Percentiles rank a stretch among this genome's conserved stretches.
These are phyloP conservation scores for Alternaria ethzedia DNA, from an alignment of 2,329 filamentous ascomycete species.

Conservation along the genomic window DNA sequence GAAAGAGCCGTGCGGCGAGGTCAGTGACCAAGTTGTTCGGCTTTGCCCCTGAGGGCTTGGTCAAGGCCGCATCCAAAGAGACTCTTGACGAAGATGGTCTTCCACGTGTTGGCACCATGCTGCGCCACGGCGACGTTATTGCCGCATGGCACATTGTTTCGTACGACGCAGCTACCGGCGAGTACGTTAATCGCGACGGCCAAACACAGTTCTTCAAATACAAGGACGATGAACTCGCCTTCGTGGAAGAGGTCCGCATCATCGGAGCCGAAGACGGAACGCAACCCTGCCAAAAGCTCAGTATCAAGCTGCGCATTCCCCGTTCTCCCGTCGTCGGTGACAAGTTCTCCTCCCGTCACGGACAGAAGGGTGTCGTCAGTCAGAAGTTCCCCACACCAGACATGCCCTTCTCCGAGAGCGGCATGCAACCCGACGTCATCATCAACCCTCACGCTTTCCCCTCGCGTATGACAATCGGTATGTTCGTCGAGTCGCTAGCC, in stretches of 20 bases:
- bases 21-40: slow-evolving; percentile 85
- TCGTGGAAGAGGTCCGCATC: slow-evolving; percentile 89
- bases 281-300: slow-evolving; percentile 85
- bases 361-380: slow-evolving; percentile 95
- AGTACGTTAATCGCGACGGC: slow-evolving; percentile 84
- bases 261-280: slow-evolving; percentile 84
- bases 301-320: slow-evolving; percentile 90
- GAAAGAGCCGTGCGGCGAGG: slow-evolving; percentile 68
- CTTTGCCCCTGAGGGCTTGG: slow-evolving; percentile 78
- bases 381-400: slow-evolving; percentile 94
- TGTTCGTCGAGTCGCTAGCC: slow-evolving; percentile 97
- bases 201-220: slow-evolving; percentile 90
- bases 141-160: slow-evolving; percentile 90
- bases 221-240: slow-evolving; percentile 88
- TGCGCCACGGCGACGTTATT: slow-evolving; percentile 82
- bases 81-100: slow-evolving; percentile 88
- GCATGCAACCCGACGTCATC: slow-evolving; percentile 96
- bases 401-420: slow-evolving; percentile 96
- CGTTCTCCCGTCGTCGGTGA: slow-evolving; percentile 93
- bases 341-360: slow-evolving; percentile 98
- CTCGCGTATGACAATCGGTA: slow-evolving; percentile 99
- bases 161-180: slow-evolving; percentile 72
- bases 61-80: slow-evolving; percentile 72
- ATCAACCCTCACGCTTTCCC: slow-evolving; percentile 99
- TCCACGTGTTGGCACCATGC: slow-evolving; percentile 76